These are phyloP conservation scores for Aspergillus campestris DNA, from an alignment of 495 filamentous ascomycete species.

Conservation along the genomic window DNA sequence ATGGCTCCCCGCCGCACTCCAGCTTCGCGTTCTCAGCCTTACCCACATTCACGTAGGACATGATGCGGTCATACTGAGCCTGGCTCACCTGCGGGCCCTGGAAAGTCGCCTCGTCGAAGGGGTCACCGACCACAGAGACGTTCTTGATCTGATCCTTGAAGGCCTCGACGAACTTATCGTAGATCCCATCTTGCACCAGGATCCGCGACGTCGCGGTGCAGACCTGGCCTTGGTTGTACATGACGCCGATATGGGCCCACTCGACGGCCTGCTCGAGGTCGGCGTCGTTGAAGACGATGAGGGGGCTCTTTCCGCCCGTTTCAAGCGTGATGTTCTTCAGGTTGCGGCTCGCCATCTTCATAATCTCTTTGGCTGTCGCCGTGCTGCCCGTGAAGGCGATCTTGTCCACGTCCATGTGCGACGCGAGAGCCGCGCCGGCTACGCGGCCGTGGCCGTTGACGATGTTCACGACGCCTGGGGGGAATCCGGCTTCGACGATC, in stretches of 20 bases:
- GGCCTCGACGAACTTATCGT: conserved; percentile 60
- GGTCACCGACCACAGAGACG: conserved; percentile 66
- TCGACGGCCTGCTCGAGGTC: conserved; percentile 75
- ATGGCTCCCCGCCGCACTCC: not conserved
- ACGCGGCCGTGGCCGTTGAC: conserved; percentile 47
- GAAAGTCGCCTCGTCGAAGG: conserved; percentile 62
- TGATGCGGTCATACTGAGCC: conserved; percentile 66
- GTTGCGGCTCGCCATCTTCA: not conserved
- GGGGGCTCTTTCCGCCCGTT: conserved; percentile 76
- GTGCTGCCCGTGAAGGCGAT: conserved; percentile 87
- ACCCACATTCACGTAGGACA: conserved; percentile 62
- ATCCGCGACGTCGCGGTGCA: conserved; percentile 80
- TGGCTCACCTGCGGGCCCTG: conserved; percentile 82
- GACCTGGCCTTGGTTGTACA: conserved; percentile 72
- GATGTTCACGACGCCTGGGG: conserved; percentile 47
- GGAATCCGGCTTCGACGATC: conserved; percentile 51
- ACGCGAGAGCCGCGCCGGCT: conserved; percentile 40
- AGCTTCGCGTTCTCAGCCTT: conserved; percentile 68
- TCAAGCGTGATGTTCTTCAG: conserved; percentile 51
- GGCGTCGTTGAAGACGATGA: conserved; percentile 75
- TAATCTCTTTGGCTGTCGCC: conserved; percentile 67
- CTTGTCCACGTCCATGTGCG: conserved; percentile 62
- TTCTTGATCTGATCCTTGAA: conserved; percentile 57
- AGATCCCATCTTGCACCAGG: conserved; percentile 65
- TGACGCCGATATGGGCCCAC: conserved; percentile 67